These are phyloP conservation scores for Solanum etuberosum DNA, from an alignment of 257 asterid species.

Conservation along the genomic window DNA sequence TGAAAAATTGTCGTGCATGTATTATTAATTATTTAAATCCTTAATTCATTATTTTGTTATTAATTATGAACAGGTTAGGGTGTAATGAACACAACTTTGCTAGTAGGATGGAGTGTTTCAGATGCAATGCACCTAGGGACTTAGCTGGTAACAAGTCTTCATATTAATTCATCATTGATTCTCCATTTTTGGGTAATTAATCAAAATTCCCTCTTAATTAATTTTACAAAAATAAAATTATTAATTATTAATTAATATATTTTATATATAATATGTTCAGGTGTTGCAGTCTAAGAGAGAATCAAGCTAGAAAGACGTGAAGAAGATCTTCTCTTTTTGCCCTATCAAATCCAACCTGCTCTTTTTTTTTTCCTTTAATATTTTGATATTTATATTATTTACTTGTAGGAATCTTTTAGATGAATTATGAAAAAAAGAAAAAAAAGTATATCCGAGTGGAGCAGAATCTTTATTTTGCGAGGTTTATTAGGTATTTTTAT, in stretches of 20 bases:
- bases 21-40: neutral
- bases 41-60: neutral
- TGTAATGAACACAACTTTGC: conserved; percentile 99
- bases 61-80: conserved; percentile 40
- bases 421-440: conserved; percentile 13
- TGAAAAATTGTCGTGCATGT: neutral
- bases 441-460: conserved; percentile 11
- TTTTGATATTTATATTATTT: conserved; percentile 19
- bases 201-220: neutral
- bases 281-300: conserved; percentile 33
- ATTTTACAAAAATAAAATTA: neutral
- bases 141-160: conserved; percentile 42
- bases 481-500: conserved; percentile 8
- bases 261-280: conserved; percentile 8
- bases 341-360: conserved; percentile 12
- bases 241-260: neutral
- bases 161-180: conserved; percentile 34
- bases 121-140: conserved; percentile 97
- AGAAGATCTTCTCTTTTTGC: conserved; percentile 14
- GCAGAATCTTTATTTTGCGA: conserved; percentile 18
- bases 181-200: conserved; percentile 51
- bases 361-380: neutral
- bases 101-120: conserved; percentile 88
- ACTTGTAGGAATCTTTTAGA: conserved; percentile 8
- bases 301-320: conserved; percentile 18